These are phyloP conservation scores for Pseudoneurospora amorphoporcata DNA, from an alignment of 495 filamentous ascomycete genomes.

Conservation along the genomic window DNA sequence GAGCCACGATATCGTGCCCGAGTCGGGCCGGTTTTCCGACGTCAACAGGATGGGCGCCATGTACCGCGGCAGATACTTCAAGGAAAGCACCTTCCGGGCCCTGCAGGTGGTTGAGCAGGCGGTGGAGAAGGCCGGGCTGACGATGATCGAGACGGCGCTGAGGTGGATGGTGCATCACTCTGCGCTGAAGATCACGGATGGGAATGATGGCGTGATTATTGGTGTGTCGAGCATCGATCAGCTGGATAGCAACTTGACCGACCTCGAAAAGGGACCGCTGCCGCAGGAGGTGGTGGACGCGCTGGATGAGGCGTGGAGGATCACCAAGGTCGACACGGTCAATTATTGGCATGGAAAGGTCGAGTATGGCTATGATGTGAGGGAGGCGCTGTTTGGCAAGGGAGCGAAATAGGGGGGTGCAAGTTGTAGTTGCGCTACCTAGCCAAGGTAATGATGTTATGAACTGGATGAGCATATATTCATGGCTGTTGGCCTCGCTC, in stretches of 20 bases:
- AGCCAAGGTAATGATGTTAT: not conserved
- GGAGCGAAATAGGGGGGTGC: slow-evolving; percentile 17
- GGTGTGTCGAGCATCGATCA: slow-evolving; percentile 68
- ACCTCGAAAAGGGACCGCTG: slow-evolving; percentile 78
- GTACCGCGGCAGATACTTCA: slow-evolving; percentile 77
- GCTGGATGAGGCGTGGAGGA: slow-evolving; percentile 66
- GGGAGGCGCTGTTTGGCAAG: slow-evolving; percentile 50
- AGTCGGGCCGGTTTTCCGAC: slow-evolving; percentile 60
- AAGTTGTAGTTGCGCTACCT: not conserved
- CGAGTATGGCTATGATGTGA: slow-evolving; percentile 64
- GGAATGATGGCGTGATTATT: slow-evolving; percentile 73
- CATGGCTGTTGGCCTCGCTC: too few relatives aligned
- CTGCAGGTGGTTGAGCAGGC: slow-evolving; percentile 64
- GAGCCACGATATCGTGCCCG: slow-evolving; percentile 49
- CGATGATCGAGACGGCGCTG: slow-evolving; percentile 72
- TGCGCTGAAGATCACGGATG: slow-evolving; percentile 59
- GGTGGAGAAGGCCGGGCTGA: slow-evolving; percentile 62
- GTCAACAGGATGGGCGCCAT: slow-evolving; percentile 35
- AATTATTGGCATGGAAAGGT: slow-evolving; percentile 72
- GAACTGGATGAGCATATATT: not conserved
- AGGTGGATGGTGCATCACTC: slow-evolving; percentile 77
- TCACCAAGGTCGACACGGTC: slow-evolving; percentile 54
- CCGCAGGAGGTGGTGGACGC: slow-evolving; percentile 73
- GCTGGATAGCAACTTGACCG: slow-evolving; percentile 62
- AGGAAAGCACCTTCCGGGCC: slow-evolving; percentile 66